Base-by-base conservation (phyloP, 257 asterid genomes). In the Penstemon eatonii region DNA sequence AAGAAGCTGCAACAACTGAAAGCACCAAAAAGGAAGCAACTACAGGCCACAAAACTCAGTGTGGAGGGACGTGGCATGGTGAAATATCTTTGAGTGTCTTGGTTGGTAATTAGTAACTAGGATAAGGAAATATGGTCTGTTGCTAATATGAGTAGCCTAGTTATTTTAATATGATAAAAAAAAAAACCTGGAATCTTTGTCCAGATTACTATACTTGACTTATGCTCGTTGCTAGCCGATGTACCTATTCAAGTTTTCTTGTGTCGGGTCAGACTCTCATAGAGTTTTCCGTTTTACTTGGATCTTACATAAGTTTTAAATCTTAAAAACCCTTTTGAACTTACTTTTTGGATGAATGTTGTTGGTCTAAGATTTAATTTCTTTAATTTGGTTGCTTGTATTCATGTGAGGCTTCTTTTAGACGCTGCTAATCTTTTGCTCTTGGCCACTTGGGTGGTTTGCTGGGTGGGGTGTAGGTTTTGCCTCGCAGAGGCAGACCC, bases 1-100 rank as follows among this genome's bases (percentile, higher is more conserved):
- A 93, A 88, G 89, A 93, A 84, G 77, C 67, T 93, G 88, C 97
- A 93, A 67, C 96, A 90, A 52, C 73, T 93, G 74, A 93, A 90
- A 79, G 89, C 96, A 37, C 91, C 96, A 0, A 90, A 90, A 80
- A 75, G 85, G 68, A 90, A 81, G 90, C 88, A 87, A 68, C 86
- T 93, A 12, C 99, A 93, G 83, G 99, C 99, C 9, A 84, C 97
- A 7, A 93, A 85, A 74, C 89, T 88, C 73, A 90, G 99, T 1
- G 96, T 84, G 75, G 97, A 88, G 85, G 97, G 96, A 15, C 99
- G 97, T 43, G 96, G 96, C 62, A 93, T 93, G 99, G 87, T 90
- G 55, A 93, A 93, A 72, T 93, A 93, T 73, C 86, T 93, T 36
- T 91, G 73, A 74, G 15, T 18, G 10, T n/a, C 66, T 65, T 13